phyloP scores from a whole-genome alignment of 495 filamentous ascomycete genomes.

The Viridothelium virens region DNA sequence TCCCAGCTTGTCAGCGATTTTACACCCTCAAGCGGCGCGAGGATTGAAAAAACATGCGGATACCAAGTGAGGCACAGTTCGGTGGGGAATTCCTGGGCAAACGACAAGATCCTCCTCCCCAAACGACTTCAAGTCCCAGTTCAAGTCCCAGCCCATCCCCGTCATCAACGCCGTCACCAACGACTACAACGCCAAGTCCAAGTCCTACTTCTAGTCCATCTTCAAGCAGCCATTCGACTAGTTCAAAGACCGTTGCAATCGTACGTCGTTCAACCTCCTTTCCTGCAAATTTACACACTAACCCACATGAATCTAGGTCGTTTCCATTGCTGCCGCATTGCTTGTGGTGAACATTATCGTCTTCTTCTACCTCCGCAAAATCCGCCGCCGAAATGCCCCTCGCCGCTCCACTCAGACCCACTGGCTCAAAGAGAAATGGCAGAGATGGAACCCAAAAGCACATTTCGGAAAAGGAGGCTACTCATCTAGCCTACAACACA shows the following conservation, averaged over 20 bases:
- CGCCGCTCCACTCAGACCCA: neutral
- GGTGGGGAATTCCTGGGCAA: neutral
- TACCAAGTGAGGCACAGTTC: neutral
- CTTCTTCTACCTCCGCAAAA: constrained; percentile 10
- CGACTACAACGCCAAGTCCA: neutral
- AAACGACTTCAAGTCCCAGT: neutral
- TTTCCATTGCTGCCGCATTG: neutral
- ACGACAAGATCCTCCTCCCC: neutral
- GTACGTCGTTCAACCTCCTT: neutral
- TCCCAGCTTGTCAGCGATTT: neutral
- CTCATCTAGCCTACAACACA: constrained; percentile 13
- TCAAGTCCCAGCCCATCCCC: neutral
- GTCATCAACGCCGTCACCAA: neutral
- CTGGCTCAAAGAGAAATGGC: constrained; percentile 4
- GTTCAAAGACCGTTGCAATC: constrained; percentile 3
- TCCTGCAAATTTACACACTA: neutral
- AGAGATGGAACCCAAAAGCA: neutral
- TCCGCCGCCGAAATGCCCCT: neutral
- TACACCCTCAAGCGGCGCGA: neutral
- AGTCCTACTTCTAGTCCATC: neutral
- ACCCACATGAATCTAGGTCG: neutral
- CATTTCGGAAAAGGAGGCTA: neutral
- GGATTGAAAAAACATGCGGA: neutral
- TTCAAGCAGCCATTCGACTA: neutral
- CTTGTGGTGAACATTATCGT: constrained; percentile 1